Conservation (phyloP, 768 basidiomycete genomes). For the Rhodotorula graminis region DNA sequence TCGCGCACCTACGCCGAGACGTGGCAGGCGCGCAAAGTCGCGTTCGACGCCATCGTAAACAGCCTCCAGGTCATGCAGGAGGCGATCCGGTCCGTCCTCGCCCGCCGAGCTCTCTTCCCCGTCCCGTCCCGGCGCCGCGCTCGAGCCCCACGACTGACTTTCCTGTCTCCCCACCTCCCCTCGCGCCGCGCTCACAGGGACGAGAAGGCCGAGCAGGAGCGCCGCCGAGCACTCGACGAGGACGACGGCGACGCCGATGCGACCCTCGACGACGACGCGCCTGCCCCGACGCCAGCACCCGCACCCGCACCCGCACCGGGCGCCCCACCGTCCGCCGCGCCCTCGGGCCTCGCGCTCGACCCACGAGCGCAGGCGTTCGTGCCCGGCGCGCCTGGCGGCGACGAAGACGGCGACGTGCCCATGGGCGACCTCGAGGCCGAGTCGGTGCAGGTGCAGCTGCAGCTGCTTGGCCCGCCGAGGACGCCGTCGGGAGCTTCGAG, state of each 20-base stretch:
- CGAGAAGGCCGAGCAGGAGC: conserved; percentile 35
- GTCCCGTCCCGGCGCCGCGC: not conserved
- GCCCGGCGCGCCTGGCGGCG: not conserved
- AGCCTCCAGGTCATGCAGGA: conserved; percentile 25
- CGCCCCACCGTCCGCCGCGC: too few species aligned
- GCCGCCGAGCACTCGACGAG: conserved; percentile 33
- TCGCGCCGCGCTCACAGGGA: conserved; percentile 17
- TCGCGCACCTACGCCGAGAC: conserved; percentile 19
- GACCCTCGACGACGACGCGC: not conserved
- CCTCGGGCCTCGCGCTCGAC: not conserved
- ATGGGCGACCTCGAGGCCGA: not conserved
- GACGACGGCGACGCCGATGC: conserved; percentile 7
- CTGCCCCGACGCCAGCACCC: not conserved
- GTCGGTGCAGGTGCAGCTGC: too few species aligned
- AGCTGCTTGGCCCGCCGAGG: too few species aligned
- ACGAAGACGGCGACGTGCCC: not conserved
- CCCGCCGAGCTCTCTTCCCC: too few species aligned
- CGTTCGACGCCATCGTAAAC: conserved; percentile 26
- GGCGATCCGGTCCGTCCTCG: conserved; percentile 26
- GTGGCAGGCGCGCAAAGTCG: conserved; percentile 15
- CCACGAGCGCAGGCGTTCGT: conserved; percentile 4
- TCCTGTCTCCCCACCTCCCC: too few species aligned
- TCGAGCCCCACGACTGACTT: not conserved
- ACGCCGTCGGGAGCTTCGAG: not conserved
- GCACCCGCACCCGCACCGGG: too few species aligned